A percentile compares a stretch with the other conserved stretches of the same genome.
Conservation (phyloP, 768 basidiomycete species). For the Rhizopogon vulgaris region DNA sequence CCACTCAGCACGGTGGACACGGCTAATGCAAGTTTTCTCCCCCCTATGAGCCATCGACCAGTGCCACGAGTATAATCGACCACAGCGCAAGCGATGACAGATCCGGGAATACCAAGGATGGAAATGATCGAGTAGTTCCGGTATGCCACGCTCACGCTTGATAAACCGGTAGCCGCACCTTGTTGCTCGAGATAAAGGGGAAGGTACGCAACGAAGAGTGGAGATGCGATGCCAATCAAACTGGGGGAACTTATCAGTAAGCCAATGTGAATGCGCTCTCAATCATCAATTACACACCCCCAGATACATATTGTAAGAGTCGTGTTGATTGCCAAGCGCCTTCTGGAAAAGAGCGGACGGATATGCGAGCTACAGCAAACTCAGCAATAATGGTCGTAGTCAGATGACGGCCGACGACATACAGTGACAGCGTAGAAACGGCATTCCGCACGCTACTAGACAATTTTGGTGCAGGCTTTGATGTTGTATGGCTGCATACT, state of each 20-base stretch:
- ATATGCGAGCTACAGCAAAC: slow-evolving; percentile 36
- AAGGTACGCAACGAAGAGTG: slow-evolving; percentile 47
- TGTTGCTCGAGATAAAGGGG: slow-evolving; percentile 39
- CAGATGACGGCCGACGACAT: slow-evolving; percentile 8
- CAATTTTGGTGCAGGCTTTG: slow-evolving; percentile 11
- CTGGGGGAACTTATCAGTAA: slow-evolving; percentile 14
- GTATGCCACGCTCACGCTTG: slow-evolving; percentile 29
- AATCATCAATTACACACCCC: slow-evolving; percentile 29
- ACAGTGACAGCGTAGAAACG: slow-evolving; percentile 37
- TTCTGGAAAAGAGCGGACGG: slow-evolving; percentile 41
- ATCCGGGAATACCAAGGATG: slow-evolving; percentile 40
- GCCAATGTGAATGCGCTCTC: neutral
- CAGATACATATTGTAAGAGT: slow-evolving; percentile 44
- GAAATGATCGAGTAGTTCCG: slow-evolving; percentile 47
- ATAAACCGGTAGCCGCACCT: slow-evolving; percentile 17
- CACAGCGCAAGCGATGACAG: slow-evolving; percentile 38
- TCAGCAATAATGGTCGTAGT: neutral
- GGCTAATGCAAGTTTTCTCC: slow-evolving; percentile 43
- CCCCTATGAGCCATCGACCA: slow-evolving; percentile 31
- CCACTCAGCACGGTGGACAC: slow-evolving; percentile 38
- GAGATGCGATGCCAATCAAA: slow-evolving; percentile 48
- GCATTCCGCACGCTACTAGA: slow-evolving; percentile 23
- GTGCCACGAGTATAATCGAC: slow-evolving; percentile 37
- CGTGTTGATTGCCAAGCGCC: slow-evolving; percentile 39
- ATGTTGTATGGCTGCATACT: slow-evolving; percentile 16